Percentiles rank a stretch among this genome's conserved stretches.
Conservation (phyloP, 23 red algal genomes). For the Gracilaria domingensis region DNA sequence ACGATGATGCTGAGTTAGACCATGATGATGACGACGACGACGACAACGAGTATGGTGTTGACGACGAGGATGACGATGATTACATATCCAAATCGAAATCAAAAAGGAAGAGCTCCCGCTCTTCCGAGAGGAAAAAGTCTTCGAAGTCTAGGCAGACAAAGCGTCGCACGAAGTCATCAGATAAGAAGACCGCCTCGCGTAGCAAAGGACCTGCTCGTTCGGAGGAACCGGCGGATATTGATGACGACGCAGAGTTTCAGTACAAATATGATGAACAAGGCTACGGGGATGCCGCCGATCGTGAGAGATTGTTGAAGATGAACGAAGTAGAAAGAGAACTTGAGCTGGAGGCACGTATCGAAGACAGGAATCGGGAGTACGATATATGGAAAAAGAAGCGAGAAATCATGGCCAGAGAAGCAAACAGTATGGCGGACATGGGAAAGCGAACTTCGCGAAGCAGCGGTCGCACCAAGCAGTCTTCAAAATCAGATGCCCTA, state of each 20-base stretch:
- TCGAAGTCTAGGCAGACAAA: background rate
- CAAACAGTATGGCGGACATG: background rate
- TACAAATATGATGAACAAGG: conserved; percentile 65
- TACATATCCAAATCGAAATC: conserved; percentile 39
- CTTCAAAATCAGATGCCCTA: conserved; percentile 63
- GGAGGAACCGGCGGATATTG: background rate
- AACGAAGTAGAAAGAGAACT: conserved; percentile 66
- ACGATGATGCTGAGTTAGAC: conserved; percentile 38
- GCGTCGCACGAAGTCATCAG: conserved; percentile 19
- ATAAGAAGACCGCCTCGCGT: conserved; percentile 14
- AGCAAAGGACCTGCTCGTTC: background rate
- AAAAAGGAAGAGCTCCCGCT: conserved; percentile 18
- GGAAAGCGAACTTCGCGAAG: conserved; percentile 29
- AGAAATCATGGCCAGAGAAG: conserved; percentile 54
- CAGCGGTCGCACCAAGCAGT: conserved; percentile 52
- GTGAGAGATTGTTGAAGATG: conserved; percentile 45
- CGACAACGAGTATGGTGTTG: conserved; percentile 57
- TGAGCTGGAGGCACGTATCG: conserved; percentile 41
- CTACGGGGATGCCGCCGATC: conserved; percentile 70
- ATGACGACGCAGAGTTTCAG: conserved; percentile 59
- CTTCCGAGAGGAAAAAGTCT: background rate
- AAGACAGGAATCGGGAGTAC: conserved; percentile 43
- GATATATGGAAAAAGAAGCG: conserved; percentile 63
- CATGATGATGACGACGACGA: conserved; percentile 59
- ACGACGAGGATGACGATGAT: conserved; percentile 46